Evolutionary conservation across 495 filamentous ascomycete species (phyloP).

Genomic region (Cladorrhinum samala): DNA sequence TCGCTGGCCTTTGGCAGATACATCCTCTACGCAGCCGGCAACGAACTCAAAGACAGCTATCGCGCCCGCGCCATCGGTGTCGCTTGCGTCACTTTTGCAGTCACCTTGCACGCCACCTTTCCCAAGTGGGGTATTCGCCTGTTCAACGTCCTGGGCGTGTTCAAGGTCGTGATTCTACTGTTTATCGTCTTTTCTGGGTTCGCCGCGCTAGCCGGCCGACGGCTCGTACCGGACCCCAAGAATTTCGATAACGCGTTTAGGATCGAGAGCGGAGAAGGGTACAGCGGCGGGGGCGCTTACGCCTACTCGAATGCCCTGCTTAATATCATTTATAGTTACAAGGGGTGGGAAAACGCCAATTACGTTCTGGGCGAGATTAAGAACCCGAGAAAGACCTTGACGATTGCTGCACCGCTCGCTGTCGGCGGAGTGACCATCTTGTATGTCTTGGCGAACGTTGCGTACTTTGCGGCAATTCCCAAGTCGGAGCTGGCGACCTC

Average conservation of each 20-base stretch:
- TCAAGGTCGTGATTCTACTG: conserved; percentile 58
- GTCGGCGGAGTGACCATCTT: conserved; percentile 50
- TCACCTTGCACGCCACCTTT: conserved; percentile 49
- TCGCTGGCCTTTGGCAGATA: conserved; percentile 63
- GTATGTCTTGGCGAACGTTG: conserved; percentile 58
- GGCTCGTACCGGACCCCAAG: conserved; percentile 21
- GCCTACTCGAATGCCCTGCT: conserved; percentile 45
- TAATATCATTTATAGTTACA: conserved; percentile 45
- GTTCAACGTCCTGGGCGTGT: conserved; percentile 55
- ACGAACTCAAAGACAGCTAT: conserved; percentile 49
- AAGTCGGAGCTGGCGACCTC: conserved; percentile 45
- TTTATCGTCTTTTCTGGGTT: conserved; percentile 58
- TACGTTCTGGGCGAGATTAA: conserved; percentile 53
- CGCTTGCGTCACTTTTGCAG: conserved; percentile 47
- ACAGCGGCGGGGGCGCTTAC: conserved; percentile 24
- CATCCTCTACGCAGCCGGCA: conserved; percentile 54
- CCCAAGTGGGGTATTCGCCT: conserved; percentile 59
- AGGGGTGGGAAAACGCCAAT: conserved; percentile 43
- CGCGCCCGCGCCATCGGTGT: conserved; percentile 55
- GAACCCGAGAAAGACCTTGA: conserved; percentile 56
- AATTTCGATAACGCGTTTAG: conserved; percentile 25
- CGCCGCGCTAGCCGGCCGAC: conserved; percentile 35
- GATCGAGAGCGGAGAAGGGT: conserved; percentile 11
- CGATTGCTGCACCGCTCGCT: conserved; percentile 55
- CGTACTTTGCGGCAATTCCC: conserved; percentile 46